Percentiles rank a stretch among this genome's conserved stretches.
Evolutionary conservation across 345 rosid species (phyloP).

Genomic region (Populus simonii): DNA sequence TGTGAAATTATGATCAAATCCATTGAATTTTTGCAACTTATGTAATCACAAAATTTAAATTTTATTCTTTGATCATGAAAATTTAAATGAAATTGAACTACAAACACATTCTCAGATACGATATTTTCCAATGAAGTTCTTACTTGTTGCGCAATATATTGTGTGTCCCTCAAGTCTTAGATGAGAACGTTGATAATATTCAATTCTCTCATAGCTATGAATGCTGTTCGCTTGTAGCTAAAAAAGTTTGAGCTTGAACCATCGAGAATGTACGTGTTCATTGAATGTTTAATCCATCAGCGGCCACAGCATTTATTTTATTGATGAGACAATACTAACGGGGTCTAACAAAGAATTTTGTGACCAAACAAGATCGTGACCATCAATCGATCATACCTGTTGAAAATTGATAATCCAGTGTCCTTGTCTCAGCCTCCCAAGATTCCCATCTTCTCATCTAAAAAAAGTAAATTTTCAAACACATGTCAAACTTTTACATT

Average conservation of each 20-base stretch:
- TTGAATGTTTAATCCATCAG: too few species aligned
- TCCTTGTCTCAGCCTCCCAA: constrained; percentile 65
- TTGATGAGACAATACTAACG: background rate
- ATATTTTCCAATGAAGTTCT: too few species aligned
- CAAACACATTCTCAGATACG: background rate
- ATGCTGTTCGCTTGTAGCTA: too few species aligned
- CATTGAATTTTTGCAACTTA: background rate
- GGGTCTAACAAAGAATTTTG: background rate
- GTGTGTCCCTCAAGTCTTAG: too few species aligned
- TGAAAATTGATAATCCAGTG: constrained; percentile 47
- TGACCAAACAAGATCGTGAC: background rate
- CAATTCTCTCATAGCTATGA: too few species aligned
- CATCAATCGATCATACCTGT: constrained; percentile 33
- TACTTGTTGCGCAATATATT: too few species aligned
- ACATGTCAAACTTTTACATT: constrained; percentile 15
- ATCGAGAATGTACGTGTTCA: too few species aligned
- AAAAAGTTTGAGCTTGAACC: too few species aligned
- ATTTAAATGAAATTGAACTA: background rate
- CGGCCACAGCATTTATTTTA: background rate
- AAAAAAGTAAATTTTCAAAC: constrained; percentile 9
- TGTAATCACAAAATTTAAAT: too few species aligned
- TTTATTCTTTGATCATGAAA: too few species aligned
- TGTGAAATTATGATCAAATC: background rate
- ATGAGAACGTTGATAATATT: too few species aligned
- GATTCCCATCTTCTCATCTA: constrained; percentile 61